phyloP scores from a whole-genome alignment of 495 filamentous ascomycete species.

The Penicillium paxilli region DNA sequence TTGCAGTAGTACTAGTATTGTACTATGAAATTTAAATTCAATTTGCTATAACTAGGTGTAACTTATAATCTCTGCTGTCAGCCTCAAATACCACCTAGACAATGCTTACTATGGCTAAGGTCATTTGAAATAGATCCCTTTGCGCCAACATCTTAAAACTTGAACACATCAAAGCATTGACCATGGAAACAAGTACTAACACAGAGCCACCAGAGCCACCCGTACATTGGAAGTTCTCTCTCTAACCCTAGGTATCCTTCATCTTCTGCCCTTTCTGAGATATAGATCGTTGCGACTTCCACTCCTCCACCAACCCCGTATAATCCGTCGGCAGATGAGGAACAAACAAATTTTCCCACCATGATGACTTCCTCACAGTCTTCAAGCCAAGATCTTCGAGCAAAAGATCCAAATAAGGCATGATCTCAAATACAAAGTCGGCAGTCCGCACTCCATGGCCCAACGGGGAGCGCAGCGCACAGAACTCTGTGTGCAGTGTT shows the following conservation, averaged over 20 bases:
- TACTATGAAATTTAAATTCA: no score
- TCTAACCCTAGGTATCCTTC: conserved; percentile 5
- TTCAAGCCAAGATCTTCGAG: conserved; percentile 6
- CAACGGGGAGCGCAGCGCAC: conserved; percentile 9
- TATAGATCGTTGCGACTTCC: conserved; percentile 2
- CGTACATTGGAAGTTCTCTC: conserved; percentile 3
- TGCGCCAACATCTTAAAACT: no score
- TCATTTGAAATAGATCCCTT: no score
- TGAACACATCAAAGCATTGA: no score
- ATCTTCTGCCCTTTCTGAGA: conserved; percentile 8
- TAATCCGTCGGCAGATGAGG: conserved; percentile 8
- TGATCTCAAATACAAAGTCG: conserved; percentile 11
- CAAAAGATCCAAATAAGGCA: conserved; percentile 11
- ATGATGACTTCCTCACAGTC: conserved; percentile 7
- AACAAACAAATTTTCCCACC: conserved; percentile 9
- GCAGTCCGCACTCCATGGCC: conserved; percentile 10
- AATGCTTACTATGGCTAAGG: no score
- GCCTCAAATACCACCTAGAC: no score
- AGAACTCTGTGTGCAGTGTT: conserved; percentile 11
- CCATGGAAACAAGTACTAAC: no score
- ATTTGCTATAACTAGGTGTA: no score
- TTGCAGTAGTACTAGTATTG: no score
- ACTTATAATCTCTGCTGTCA: no score
- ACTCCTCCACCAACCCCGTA: conserved; percentile 9
- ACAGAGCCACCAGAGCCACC: no score